Base-by-base conservation (phyloP, 1,139 yeast genomes). In the Wickerhamomyces sp. region DNA sequence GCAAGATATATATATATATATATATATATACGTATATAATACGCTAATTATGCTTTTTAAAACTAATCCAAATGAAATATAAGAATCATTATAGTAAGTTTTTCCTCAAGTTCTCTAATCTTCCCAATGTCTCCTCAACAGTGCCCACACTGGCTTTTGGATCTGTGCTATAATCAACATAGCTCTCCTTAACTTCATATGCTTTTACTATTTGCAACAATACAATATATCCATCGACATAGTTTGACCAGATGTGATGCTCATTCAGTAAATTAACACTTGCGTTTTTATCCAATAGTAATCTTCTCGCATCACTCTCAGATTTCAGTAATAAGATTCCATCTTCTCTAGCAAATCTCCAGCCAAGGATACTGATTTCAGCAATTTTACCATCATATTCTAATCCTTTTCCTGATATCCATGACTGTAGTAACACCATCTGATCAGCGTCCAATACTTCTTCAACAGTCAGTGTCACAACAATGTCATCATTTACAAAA, bases 201-300 rank as follows among this genome's bases (percentile, higher is more conserved):
- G 32, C 27, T 28, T 33, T 33, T 12, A 52, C 34, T 1, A 47
- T 36, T 10, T 34, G 20, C 1, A 51, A 12, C 4, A 55, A 18
- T 1, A 35, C 43, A 10, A 35, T 34, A 33, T 49, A 54, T 0
- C 55, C 53, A 1, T 24, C 10, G 7, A 39, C 38, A 22, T 38
- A 45, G 35, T 63, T 56, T 26, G 64, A 61, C 68, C 68, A 65
- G 15, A 36, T 30, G 17, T 56, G 57, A 41, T 63, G 68, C 28
- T 63, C 67, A 3, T 47, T 48, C 5, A 58, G 28, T 1, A 62
- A 35, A 40, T 63, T 54, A 22, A 56, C 44, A 5, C 13, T 24
- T 5, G 42, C 21, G 2, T 46, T 31, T 25, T 43, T 48, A 1
- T 49, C 47, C 2, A 62, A 33, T 9, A 59, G 42, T 3, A 65